A percentile compares a stretch with the other conserved stretches of the same genome.
Evolutionary conservation across 768 basidiomycete genomes (phyloP).

Genomic region (Boletus speciosus): DNA sequence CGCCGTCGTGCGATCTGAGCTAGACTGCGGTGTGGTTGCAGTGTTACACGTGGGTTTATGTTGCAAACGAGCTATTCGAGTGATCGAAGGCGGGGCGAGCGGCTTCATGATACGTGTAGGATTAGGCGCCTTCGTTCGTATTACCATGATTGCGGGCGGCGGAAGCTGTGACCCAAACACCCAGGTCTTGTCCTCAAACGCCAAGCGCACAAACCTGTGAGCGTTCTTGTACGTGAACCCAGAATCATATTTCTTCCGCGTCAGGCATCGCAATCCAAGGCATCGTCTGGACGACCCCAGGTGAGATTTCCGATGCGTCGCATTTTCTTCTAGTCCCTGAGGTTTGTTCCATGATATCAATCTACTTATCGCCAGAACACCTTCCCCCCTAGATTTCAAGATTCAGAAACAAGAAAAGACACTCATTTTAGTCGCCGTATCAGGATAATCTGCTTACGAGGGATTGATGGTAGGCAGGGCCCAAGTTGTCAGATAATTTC

Average conservation of each 20-base stretch:
- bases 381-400: neutral
- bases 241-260: neutral
- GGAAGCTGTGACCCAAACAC: neutral
- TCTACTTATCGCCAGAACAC: neutral
- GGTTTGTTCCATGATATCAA: neutral
- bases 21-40: constrained; percentile 13
- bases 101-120: neutral
- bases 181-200: constrained; percentile 12
- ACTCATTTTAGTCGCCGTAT: constrained; percentile 2
- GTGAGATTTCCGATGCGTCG: neutral
- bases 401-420: neutral
- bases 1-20: constrained; percentile 5
- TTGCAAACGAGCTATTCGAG: neutral
- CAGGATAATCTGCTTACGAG: constrained; percentile 1
- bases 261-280: neutral
- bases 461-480: neutral
- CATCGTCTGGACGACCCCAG: neutral
- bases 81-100: neutral
- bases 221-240: neutral
- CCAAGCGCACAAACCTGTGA: constrained; percentile 2
- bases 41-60: constrained; percentile 1
- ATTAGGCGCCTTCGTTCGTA: neutral
- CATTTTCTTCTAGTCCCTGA: neutral
- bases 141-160: neutral
- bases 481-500: neutral